A percentile compares a stretch with the other conserved stretches of the same genome.
These are phyloP conservation scores for Cenchrus purpureus DNA, from an alignment of 176 grass and related monocot species.

Conservation along the genomic window DNA sequence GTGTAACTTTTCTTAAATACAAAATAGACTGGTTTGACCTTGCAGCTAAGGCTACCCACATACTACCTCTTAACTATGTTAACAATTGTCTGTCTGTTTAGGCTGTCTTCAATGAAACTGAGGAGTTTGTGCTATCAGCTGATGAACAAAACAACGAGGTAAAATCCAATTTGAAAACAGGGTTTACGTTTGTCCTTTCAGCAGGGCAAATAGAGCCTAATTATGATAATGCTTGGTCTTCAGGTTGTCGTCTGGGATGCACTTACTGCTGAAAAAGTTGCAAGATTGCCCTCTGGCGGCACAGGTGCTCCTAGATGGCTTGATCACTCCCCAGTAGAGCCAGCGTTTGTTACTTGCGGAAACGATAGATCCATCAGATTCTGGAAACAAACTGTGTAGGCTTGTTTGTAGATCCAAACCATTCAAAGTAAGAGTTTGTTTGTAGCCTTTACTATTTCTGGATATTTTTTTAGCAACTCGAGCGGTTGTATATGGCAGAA, in stretches of 20 bases:
- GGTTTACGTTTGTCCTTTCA: not conserved
- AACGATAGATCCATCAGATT: slow-evolving; percentile 85
- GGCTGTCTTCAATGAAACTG: slow-evolving; percentile 85
- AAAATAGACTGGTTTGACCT: slow-evolving; percentile 9
- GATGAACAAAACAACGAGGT: slow-evolving; percentile 91
- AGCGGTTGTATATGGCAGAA: slow-evolving; percentile 35
- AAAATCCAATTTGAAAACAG: slow-evolving; percentile 23
- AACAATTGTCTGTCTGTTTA: slow-evolving; percentile 43
- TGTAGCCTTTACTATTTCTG: slow-evolving; percentile 4
- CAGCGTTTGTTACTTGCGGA: slow-evolving; percentile 80
- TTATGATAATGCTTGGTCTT: not conserved
- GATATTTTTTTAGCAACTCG: slow-evolving; percentile 31
- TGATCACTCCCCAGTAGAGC: slow-evolving; percentile 75
- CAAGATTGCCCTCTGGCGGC: slow-evolving; percentile 77
- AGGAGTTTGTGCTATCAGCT: slow-evolving; percentile 84
- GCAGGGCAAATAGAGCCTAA: slow-evolving; percentile 12
- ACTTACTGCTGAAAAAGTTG: slow-evolving; percentile 74
- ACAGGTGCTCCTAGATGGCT: slow-evolving; percentile 77
- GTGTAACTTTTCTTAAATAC: not conserved
- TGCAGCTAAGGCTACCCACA: not conserved
- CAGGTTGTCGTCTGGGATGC: slow-evolving; percentile 93
- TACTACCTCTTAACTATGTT: not conserved
- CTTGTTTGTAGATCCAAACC: slow-evolving; percentile 36
- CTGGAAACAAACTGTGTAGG: slow-evolving; percentile 74
- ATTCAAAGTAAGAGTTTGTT: not conserved